Conservation (phyloP, 805 yeast genomes). For the Kurtzmaniella fragi region DNA sequence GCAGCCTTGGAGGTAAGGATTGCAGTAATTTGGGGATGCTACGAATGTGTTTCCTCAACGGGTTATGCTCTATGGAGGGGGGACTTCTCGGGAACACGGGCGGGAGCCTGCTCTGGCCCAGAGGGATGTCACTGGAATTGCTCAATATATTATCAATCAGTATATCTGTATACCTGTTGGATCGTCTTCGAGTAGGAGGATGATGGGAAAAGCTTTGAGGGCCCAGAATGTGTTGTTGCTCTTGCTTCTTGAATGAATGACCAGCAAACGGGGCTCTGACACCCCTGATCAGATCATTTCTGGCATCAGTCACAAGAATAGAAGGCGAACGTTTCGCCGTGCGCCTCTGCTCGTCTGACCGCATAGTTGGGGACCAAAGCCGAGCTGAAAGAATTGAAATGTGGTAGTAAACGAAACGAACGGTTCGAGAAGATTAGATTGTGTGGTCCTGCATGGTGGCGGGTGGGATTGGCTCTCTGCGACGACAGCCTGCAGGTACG, state of each 20-base stretch:
- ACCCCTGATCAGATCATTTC: constrained; percentile 48
- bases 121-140: constrained; percentile 82
- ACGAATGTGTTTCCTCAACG: constrained; percentile 33
- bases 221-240: constrained; percentile 19
- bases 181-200: constrained; percentile 10
- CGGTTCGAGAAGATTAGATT: not conserved
- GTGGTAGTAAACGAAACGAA: not conserved
- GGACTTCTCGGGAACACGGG: constrained; percentile 11
- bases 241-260: constrained; percentile 39
- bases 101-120: constrained; percentile 57
- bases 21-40: constrained; percentile 49
- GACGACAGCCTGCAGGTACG: too few relatives aligned
- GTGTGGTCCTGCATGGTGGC: not conserved
- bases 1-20: constrained; percentile 66
- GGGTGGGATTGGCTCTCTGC: constrained; percentile 2
- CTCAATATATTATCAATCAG: constrained; percentile 76
- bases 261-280: constrained; percentile 82
- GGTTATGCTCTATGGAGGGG: not conserved
- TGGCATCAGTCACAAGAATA: constrained; percentile 84
- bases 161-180: constrained; percentile 61
- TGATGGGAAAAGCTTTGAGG: constrained; percentile 10
- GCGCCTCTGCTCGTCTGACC: constrained; percentile 30
- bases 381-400: not conserved
- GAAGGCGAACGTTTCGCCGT: constrained; percentile 89
- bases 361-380: not conserved